phyloP scores from a whole-genome alignment of 2,329 filamentous ascomycete species.

The Aspergillus pseudoterreus region DNA sequence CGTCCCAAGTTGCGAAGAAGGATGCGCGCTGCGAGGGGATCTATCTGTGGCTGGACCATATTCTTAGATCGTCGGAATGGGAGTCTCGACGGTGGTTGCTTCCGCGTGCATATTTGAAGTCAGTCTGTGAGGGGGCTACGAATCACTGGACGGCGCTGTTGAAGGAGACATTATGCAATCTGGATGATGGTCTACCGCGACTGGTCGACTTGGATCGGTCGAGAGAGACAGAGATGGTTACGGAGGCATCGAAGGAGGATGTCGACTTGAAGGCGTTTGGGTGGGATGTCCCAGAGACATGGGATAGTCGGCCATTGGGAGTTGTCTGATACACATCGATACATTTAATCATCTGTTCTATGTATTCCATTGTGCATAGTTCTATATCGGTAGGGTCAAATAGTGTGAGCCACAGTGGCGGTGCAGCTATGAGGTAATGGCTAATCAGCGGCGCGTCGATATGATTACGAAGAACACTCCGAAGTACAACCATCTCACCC shows the following conservation, averaged over 20 bases:
- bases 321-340: conserved; percentile 18
- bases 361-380: background rate
- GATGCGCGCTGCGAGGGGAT: conserved; percentile 41
- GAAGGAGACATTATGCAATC: conserved; percentile 14
- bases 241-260: conserved; percentile 10
- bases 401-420: background rate
- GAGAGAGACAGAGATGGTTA: background rate
- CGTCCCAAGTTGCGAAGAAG: conserved; percentile 14
- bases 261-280: conserved; percentile 23
- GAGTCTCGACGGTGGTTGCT: conserved; percentile 23
- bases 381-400: too few relatives aligned
- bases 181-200: background rate
- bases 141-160: conserved; percentile 30
- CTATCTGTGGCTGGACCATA: conserved; percentile 49
- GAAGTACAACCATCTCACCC: background rate
- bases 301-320: conserved; percentile 33
- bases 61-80: conserved; percentile 42
- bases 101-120: conserved; percentile 30
- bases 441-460: conserved; percentile 7
- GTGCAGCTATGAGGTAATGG: conserved; percentile 9
- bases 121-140: conserved; percentile 29
- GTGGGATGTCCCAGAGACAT: conserved; percentile 27
- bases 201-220: background rate
- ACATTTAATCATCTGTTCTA: background rate
- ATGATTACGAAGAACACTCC: background rate